Conservation (phyloP, 768 basidiomycete species). For the Lentinula lateritia region DNA sequence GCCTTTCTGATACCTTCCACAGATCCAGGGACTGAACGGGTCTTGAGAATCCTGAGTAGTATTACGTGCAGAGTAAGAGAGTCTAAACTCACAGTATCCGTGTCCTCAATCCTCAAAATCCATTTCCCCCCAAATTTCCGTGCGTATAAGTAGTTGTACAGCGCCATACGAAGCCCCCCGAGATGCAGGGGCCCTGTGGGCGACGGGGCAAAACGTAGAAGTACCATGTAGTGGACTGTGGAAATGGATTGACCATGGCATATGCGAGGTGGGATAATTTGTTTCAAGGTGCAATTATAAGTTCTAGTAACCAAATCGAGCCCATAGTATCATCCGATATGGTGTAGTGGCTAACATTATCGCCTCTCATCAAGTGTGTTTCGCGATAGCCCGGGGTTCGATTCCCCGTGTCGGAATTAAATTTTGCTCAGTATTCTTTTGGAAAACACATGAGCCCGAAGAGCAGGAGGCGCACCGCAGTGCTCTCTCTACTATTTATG, state of each 20-base stretch:
- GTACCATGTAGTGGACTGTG: slow-evolving; percentile 31
- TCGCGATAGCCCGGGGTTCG: background rate
- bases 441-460: too few species aligned
- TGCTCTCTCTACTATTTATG: too few species aligned
- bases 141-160: slow-evolving; percentile 89
- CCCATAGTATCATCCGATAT: background rate
- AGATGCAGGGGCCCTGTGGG: slow-evolving; percentile 94
- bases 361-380: background rate
- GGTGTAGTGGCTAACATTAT: background rate
- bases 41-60: slow-evolving; percentile 36
- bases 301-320: background rate
- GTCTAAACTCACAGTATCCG: slow-evolving; percentile 67
- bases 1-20: slow-evolving; percentile 75
- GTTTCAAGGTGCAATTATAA: too few species aligned
- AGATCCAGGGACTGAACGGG: slow-evolving; percentile 75
- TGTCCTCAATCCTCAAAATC: slow-evolving; percentile 93
- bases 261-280: too few species aligned
- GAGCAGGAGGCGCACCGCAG: too few species aligned
- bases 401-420: background rate
- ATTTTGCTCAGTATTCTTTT: too few species aligned
- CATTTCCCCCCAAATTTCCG: slow-evolving; percentile 80
- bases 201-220: slow-evolving; percentile 93
- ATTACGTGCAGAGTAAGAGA: background rate
- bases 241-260: too few species aligned
- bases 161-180: slow-evolving; percentile 88